Base-by-base conservation (phyloP, 108 stramenopile species). In the Parmales sp. region DNA sequence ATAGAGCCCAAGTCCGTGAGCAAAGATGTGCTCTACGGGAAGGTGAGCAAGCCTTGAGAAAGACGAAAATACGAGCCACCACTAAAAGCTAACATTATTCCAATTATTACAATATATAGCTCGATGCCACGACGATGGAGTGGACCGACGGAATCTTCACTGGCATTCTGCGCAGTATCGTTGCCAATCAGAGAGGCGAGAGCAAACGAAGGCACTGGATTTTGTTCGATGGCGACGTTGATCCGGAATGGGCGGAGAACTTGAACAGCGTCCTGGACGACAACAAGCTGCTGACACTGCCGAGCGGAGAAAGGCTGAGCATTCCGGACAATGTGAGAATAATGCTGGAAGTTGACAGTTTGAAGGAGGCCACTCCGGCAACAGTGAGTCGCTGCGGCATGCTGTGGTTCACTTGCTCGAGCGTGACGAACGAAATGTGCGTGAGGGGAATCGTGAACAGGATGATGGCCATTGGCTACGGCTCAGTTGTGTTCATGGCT, bases 61-160 rank as follows among this genome's bases (percentile, higher is more conserved):
- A n/a, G n/a, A n/a, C n/a, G n/a, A n/a, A n/a, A n/a, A n/a, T n/a
- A n/a, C n/a, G n/a, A n/a, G n/a, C n/a, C n/a, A n/a, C n/a, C n/a
- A n/a, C n/a, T n/a, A n/a, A n/a, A n/a, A n/a, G n/a, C n/a, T n/a
- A n/a, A n/a, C n/a, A n/a, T n/a, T n/a, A n/a, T n/a, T n/a, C n/a
- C n/a, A n/a, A n/a, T n/a, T n/a, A n/a, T n/a, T n/a, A n/a, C n/a
- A n/a, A n/a, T n/a, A n/a, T n/a, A n/a, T n/a, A n/a, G 16, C 78
- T 99, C 29, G 98, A 99, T 72, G 90, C 94, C 7, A 96, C 93
- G 38, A 99, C 98, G 0, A 79, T 97, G 39, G 98, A 99, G 71
- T 99, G 98, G 98, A 97, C 93, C n/a, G 97, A 98, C 72, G 98
- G 98, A 60, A 83, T 99, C 41, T 95, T 98, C 72, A 97, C 98